These are phyloP conservation scores for Lepidium didymum DNA, from an alignment of 345 rosid species.

Conservation along the genomic window DNA sequence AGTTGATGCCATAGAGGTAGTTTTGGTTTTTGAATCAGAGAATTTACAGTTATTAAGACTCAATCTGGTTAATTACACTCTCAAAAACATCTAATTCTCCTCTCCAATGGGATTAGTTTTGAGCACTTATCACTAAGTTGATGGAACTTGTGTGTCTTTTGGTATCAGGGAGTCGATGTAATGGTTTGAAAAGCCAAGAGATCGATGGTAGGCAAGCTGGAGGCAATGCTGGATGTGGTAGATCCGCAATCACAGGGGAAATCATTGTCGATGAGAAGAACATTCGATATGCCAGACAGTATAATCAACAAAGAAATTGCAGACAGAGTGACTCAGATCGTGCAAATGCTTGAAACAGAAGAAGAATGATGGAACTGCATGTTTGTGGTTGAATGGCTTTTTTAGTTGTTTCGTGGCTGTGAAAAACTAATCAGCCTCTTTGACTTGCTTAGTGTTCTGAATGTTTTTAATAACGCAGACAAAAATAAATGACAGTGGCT, in stretches of 20 bases:
- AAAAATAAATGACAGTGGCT: neutral
- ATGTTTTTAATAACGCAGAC: slow-evolving; percentile 7
- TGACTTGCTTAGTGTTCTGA: slow-evolving; percentile 8
- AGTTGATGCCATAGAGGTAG: slow-evolving; percentile 94
- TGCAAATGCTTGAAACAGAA: slow-evolving; percentile 63
- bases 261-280: slow-evolving; percentile 66
- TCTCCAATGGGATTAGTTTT: neutral
- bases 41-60: neutral
- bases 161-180: slow-evolving; percentile 64
- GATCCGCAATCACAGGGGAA: slow-evolving; percentile 78
- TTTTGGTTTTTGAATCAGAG: neutral
- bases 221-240: slow-evolving; percentile 84
- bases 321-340: slow-evolving; percentile 78
- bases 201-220: slow-evolving; percentile 86
- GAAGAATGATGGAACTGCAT: slow-evolving; percentile 16
- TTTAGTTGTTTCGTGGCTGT: slow-evolving; percentile 10
- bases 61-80: neutral
- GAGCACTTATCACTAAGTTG: neutral
- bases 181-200: slow-evolving; percentile 77
- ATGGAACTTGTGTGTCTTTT: neutral
- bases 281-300: slow-evolving; percentile 85
- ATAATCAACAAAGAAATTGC: slow-evolving; percentile 64
- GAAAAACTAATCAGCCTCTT: slow-evolving; percentile 5
- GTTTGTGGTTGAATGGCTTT: slow-evolving; percentile 2
- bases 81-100: neutral